Conservation (phyloP, 1,284 basidiomycete genomes). For the Ceratobasidium papillatum region DNA sequence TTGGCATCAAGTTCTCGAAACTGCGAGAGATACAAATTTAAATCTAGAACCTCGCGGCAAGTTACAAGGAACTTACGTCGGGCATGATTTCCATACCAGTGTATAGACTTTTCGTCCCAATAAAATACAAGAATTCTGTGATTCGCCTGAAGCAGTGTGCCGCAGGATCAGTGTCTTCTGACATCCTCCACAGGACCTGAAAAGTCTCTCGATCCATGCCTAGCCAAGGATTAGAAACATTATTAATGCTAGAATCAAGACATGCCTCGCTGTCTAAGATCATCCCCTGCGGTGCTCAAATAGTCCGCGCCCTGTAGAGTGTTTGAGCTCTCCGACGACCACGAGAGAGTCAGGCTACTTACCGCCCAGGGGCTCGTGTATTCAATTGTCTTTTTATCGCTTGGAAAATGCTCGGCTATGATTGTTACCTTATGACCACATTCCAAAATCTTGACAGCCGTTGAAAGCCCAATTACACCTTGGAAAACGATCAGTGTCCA, state of each 20-base stretch:
- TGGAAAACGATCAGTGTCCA: neutral
- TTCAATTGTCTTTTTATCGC: constrained; percentile 68
- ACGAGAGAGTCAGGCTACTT: constrained; percentile 48
- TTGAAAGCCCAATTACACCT: constrained; percentile 78
- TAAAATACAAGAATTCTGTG: constrained; percentile 67
- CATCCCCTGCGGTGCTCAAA: constrained; percentile 63
- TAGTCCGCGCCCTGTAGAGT: constrained; percentile 68
- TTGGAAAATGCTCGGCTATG: constrained; percentile 71
- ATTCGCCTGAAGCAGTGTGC: constrained; percentile 69
- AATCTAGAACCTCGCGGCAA: neutral
- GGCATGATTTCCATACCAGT: constrained; percentile 65
- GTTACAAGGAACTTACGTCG: constrained; percentile 57
- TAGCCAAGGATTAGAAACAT: neutral
- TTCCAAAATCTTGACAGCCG: constrained; percentile 71
- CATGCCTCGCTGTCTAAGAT: constrained; percentile 62
- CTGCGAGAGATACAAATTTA: constrained; percentile 52
- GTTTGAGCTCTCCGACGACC: neutral
- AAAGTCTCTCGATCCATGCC: constrained; percentile 71
- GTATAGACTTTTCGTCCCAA: constrained; percentile 53
- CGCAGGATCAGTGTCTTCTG: constrained; percentile 61
- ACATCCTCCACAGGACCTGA: constrained; percentile 74
- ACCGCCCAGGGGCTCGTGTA: constrained; percentile 88
- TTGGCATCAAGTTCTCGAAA: constrained; percentile 59
- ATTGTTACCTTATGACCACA: constrained; percentile 69
- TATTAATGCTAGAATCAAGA: too few relatives aligned